Base-by-base conservation (phyloP, 345 rosid species). In the Pugionium dolabratum region DNA sequence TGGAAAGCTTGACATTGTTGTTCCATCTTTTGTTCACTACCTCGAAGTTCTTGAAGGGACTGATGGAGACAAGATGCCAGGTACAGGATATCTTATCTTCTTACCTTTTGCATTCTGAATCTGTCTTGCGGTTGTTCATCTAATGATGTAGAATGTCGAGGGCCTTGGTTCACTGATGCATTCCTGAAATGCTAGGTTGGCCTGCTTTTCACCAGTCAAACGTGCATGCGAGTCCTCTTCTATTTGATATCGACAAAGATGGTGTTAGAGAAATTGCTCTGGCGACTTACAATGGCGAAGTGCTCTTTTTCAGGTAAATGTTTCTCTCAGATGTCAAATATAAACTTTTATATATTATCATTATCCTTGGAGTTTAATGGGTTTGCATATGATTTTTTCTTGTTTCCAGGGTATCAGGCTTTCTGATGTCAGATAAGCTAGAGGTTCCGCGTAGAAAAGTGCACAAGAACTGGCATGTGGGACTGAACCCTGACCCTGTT, bases 41-140 rank as follows among this genome's bases (percentile, higher is more conserved):
- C 98, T 95, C 10, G 99, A 95, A 81, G 99, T 91, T 72, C 83
- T 95, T 44, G 99, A 95, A 81, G 99, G 99, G 18, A 72, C 98
- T 39, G 99, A 95, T 85, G 99, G 99, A 32, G 99, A 95, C 64
- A 95, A 95, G 82, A 87, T 91, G 98, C 86, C 98, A 5, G 99
- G 99, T 91, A 77, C 46, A 26, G 0, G 42, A 51, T 55, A 7
- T 43, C 51, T 71, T 9, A 56, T 56, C 30, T 51, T 52, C 32
- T 51, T 65, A 62, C 31, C 35, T 54, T 54, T 55, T 1, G n/a
- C 7, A 3, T 31, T 63, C 45, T 47, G 37, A 37, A 40, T 0
- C 30, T 42, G 44, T 42, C 10, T 60, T 41, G 32, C 34, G 4
- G 4, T 52, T 63, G 32, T 47, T 73, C 44, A 35, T 57, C 11